Base-by-base conservation (phyloP, 2,329 filamentous ascomycete species). In the Boeremia lycopersici region DNA sequence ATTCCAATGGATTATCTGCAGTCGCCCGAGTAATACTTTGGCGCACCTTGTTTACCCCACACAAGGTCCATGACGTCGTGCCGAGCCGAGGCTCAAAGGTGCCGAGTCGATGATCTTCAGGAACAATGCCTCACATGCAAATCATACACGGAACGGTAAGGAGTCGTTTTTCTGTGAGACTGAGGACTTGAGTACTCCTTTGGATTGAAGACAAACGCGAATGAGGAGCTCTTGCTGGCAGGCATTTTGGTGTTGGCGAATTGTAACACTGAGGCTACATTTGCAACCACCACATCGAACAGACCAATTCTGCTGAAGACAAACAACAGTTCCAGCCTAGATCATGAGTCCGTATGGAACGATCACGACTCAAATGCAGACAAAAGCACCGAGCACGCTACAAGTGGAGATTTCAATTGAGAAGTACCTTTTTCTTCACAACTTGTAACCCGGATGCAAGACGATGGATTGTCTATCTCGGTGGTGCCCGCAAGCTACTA, bases 281-380 rank as follows among this genome's bases (percentile, higher is more conserved):
- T 23, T 23, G 19, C 33, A 31, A 33, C 40, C 19, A 45, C 28
- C 17, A 31, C 28, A 30, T 23, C 42, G 35, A n/a, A 2, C 13
- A 17, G 17, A 26, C 25, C 28, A 29, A 46, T 11, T 1, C 56
- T 60, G 52, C 53, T 45, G 1, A 60, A 31, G n/a, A 53, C 48
- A 26, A 47, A 57, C 23, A 47, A 58, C n/a, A 47, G 48, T 23
- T 49, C 49, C 30, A 57, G 53, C 3, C 41, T 62, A 1, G 55
- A 55, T 9, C 35, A 52, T 49, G 41, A 52, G 11, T 56, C 48
- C 2, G 84, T 80, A 65, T 85, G 82, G 82, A 77, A 85, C 61
- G 64, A 74, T 44, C 76, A 78, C 2, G 84, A 84, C 64, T 56
- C 68, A 2, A 68, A 74, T 33, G 71, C 75, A 0, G 59, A 54